phyloP scores from a whole-genome alignment of 1,284 basidiomycete genomes.

The Cystobasidiaceae sp. region DNA sequence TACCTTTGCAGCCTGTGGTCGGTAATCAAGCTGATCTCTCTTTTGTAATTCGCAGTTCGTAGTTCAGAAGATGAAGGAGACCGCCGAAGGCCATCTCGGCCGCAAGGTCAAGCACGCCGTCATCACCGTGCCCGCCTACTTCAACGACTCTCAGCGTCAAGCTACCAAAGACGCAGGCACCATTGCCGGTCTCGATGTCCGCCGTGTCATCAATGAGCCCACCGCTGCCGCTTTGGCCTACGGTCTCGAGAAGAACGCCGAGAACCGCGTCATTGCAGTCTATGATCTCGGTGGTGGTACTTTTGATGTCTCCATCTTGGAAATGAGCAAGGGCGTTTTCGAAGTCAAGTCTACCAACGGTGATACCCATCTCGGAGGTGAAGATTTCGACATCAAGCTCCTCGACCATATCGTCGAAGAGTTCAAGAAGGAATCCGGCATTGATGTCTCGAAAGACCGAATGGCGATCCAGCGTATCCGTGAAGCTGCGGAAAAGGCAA shows the following conservation, averaged over 20 bases:
- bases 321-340: constrained; percentile 99
- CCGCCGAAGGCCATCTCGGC: constrained; percentile 84
- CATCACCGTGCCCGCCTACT: constrained; percentile 94
- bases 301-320: constrained; percentile 95
- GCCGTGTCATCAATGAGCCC: constrained; percentile 98
- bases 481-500: constrained; percentile 98
- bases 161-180: constrained; percentile 97
- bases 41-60: too few species aligned
- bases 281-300: constrained; percentile 94
- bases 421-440: constrained; percentile 89
- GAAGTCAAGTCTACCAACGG: constrained; percentile 99
- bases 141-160: constrained; percentile 98
- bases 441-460: constrained; percentile 75
- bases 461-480: constrained; percentile 99
- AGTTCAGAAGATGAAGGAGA: constrained; percentile 91
- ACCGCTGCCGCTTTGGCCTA: constrained; percentile 97
- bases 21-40: too few species aligned
- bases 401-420: constrained; percentile 81
- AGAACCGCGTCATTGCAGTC: constrained; percentile 85
- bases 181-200: constrained; percentile 93
- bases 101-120: constrained; percentile 87
- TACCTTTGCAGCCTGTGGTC: too few species aligned
- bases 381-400: constrained; percentile 91
- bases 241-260: constrained; percentile 70
- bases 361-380: constrained; percentile 97